Evolutionary conservation across 306 rosid genomes (phyloP).

Genomic region (Sphenostylis stenocarpa): DNA sequence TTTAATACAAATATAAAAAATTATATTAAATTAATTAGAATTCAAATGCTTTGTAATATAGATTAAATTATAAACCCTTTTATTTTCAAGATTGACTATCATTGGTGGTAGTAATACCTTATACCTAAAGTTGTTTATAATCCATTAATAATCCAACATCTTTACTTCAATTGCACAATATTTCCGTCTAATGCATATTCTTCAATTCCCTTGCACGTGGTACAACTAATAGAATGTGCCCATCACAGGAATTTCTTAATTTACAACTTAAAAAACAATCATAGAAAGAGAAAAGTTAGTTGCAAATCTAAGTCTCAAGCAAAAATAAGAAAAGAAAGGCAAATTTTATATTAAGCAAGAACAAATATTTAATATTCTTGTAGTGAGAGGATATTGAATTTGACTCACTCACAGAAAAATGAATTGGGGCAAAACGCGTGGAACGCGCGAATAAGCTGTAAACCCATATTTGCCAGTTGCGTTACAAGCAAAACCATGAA

Average conservation of each 20-base stretch:
- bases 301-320: neutral
- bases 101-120: neutral
- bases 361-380: too few relatives aligned
- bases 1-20: too few relatives aligned
- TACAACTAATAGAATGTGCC: slow-evolving; percentile 13
- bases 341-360: neutral
- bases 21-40: too few relatives aligned
- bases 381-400: slow-evolving; percentile 7
- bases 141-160: neutral
- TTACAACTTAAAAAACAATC: slow-evolving; percentile 17
- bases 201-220: slow-evolving; percentile 1
- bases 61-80: neutral
- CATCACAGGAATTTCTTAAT: slow-evolving; percentile 17
- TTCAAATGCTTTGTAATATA: too few relatives aligned
- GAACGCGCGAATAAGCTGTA: slow-evolving; percentile 45
- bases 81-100: neutral
- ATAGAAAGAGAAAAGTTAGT: neutral
- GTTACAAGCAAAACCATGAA: neutral
- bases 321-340: neutral
- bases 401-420: slow-evolving; percentile 6
- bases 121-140: neutral
- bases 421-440: slow-evolving; percentile 41
- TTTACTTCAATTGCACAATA: slow-evolving; percentile 41
- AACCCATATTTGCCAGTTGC: slow-evolving; percentile 37
- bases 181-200: slow-evolving; percentile 20